Percentiles rank a stretch among this genome's conserved stretches.
Conservation (phyloP, 2,329 filamentous ascomycete species). For the Neonectria punicea region DNA sequence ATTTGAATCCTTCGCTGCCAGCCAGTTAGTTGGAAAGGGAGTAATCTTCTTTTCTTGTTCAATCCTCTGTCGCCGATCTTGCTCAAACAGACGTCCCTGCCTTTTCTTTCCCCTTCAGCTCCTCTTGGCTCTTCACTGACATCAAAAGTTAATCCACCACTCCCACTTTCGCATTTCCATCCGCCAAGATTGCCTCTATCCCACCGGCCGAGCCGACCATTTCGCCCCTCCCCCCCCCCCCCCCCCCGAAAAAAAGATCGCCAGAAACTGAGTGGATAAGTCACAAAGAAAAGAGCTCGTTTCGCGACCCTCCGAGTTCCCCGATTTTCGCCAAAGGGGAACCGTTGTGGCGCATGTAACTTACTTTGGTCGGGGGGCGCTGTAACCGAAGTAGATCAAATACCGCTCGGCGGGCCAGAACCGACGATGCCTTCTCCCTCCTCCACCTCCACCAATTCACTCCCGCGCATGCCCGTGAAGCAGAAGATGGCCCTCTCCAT, state of each 20-base stretch:
- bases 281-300: no score
- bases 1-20: neutral
- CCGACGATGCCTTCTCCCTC: conserved; percentile 9
- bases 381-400: neutral
- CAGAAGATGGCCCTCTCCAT: conserved; percentile 56
- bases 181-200: conserved; percentile 1
- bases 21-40: neutral
- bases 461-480: conserved; percentile 47
- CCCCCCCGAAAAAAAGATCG: neutral
- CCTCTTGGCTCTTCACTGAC: neutral
- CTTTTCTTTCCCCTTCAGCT: neutral
- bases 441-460: conserved; percentile 26
- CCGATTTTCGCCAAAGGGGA: neutral
- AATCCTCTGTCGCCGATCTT: neutral
- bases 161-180: neutral
- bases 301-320: neutral
- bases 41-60: neutral
- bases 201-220: conserved; percentile 15
- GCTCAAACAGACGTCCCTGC: conserved; percentile 1
- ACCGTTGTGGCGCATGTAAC: neutral
- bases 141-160: conserved; percentile 8
- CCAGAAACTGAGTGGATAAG: neutral
- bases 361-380: neutral
- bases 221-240: neutral
- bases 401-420: neutral